A percentile compares a stretch with the other conserved stretches of the same genome.
phyloP scores from a whole-genome alignment of 2,329 filamentous ascomycete genomes.

The Knufia fluminis region DNA sequence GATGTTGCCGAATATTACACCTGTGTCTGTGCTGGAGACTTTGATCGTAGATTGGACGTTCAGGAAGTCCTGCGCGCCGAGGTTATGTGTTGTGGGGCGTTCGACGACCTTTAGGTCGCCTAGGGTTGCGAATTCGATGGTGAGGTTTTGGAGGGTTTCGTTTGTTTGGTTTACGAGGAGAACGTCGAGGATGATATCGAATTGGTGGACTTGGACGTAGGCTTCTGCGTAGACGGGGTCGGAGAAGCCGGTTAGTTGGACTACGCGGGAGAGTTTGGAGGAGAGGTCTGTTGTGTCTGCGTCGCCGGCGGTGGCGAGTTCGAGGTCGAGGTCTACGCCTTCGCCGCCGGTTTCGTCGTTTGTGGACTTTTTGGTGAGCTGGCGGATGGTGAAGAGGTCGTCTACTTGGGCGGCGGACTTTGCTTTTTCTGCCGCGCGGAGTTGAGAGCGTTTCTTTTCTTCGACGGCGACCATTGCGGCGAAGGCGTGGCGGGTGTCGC shows the following conservation, averaged over 20 bases:
- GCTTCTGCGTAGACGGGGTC: slow-evolving; percentile 98
- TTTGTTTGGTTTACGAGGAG: slow-evolving; percentile 94
- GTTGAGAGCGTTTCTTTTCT: slow-evolving; percentile 94
- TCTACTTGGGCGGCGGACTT: slow-evolving; percentile 93
- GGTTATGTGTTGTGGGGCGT: slow-evolving; percentile 88
- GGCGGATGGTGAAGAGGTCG: slow-evolving; percentile 84
- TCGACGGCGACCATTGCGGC: slow-evolving; percentile 93
- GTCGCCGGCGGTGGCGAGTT: slow-evolving; percentile 89
- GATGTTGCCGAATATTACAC: slow-evolving; percentile 97
- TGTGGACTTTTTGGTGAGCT: slow-evolving; percentile 84
- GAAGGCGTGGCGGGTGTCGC: slow-evolving; percentile 94
- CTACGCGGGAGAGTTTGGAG: slow-evolving; percentile 90
- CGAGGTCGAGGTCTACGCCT: slow-evolving; percentile 79
- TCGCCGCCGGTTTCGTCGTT: slow-evolving; percentile 73
- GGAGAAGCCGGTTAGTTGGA: slow-evolving; percentile 95
- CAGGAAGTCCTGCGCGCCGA: slow-evolving; percentile 91
- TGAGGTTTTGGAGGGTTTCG: slow-evolving; percentile 92
- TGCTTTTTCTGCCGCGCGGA: slow-evolving; percentile 84
- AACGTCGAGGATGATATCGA: slow-evolving; percentile 95
- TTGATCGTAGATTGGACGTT: slow-evolving; percentile 99
- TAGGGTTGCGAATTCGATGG: slow-evolving; percentile 95
- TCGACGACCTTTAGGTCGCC: slow-evolving; percentile 98
- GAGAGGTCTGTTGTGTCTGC: slow-evolving; percentile 71
- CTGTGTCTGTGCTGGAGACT: slow-evolving; percentile 94
- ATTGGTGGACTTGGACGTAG: slow-evolving; percentile 97